Evolutionary conservation across 768 basidiomycete genomes (phyloP), one percentile per base, ranked within the genome.

Genomic region (Podaxis pistillaris): DNA sequence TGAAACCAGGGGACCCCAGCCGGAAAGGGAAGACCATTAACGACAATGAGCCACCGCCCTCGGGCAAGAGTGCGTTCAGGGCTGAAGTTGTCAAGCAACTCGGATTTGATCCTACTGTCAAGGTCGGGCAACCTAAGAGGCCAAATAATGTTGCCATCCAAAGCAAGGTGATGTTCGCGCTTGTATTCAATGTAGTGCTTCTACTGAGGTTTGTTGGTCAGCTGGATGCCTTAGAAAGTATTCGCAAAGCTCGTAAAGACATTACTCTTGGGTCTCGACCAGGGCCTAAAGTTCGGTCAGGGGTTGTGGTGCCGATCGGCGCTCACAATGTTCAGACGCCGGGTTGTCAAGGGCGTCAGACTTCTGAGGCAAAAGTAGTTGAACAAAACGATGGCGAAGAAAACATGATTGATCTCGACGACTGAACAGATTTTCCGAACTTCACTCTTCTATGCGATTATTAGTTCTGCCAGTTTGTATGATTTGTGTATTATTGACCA

Each of bases 21-120:
- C 19, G 22, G 56, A 64, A 55, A 63, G 63, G 55, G 33, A 63
- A 26, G 17, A 50, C 47, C 2, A 15, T 37, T 30, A 53, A 13
- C 24, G 61, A 37, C 24, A 13, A 56, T 24, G 54, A 30, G 19
- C 6, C 30, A 53, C 56, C 50, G 44, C 28, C 1, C 12, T 28
- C 22, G 33, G 46, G 61, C 54, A 67, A 69, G 63, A 72, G 51
- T 33, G 56, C 84, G 1, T 94, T 89, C 71, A 86, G 87, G 41
- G 86, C 88, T 0, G 77, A 78, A 55, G 72, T 90, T 24, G 85
- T 94, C 68, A 87, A 87, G 68, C 78, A 82, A 4, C 77, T 94
- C 2, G 93, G 93, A 1, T 94, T 94, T 63, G 90, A 94, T 73
- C 93, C 93, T 26, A 84, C 86, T 2, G 69, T 78, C 7, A 87